Evolutionary conservation across 495 filamentous ascomycete species (phyloP), one percentile per base, ranked within the genome.

Genomic region (Talaromyces liani): DNA sequence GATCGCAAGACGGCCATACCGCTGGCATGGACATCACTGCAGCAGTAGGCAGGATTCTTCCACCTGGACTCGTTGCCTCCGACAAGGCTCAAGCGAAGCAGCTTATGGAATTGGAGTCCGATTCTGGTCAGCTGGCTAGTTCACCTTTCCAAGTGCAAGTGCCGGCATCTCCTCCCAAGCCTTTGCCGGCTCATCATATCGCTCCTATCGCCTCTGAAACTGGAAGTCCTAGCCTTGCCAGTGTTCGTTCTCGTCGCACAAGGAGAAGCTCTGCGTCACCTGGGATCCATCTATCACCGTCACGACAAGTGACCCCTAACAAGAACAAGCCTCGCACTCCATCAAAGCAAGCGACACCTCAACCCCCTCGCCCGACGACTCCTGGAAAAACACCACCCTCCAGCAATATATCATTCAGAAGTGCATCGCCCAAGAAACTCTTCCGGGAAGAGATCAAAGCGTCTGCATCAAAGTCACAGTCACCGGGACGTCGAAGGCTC

Each of bases 21-120:
- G 73, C 77, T 69, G 82, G 77, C 4, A 87, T 86, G 84, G 83
- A 86, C 63, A 80, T 85, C 63, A 87, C 84, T n/a, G 75, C 73
- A 53, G 81, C 77, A 12, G 71, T 86, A 47, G 84, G 85, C n/a
- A 74, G 76, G 24, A 87, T 88, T 58, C 71, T 88, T 59, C 73
- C 74, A 62, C 68, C 77, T 10, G 73, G 77, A 61, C 51, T 71
- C 6, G 73, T 71, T 64, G 71, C 68, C 56, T 70, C 68, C 20
- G 70, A 73, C 20, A 82, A 81, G 58, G 73, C 72, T 6, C 77
- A 84, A 63, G 84, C 82, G 12, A 85, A 85, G 66, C 75, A 79
- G 59, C 61, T 83, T 6, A 87, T 87, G 83, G 87, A 88, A 66
- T 68, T 77, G 53, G 84, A 88, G 63, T 77, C 73, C 7, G 79